A percentile compares a stretch with the other conserved stretches of the same genome.
Evolutionary conservation across 2,329 filamentous ascomycete genomes (phyloP).

Genomic region (Microdochium nivale): DNA sequence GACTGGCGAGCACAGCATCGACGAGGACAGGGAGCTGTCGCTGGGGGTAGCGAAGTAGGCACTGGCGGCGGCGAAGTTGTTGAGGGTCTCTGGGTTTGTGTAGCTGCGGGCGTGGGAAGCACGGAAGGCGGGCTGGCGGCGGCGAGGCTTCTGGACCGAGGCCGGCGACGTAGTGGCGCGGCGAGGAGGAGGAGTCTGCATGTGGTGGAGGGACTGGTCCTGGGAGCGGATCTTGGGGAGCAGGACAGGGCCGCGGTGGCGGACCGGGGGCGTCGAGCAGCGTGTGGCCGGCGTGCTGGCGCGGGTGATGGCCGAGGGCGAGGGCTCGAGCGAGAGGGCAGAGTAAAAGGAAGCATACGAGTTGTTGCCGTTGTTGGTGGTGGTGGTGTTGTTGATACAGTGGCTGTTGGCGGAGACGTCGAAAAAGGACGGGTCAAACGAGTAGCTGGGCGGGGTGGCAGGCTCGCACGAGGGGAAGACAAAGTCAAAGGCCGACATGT

Average conservation of each 20-base stretch:
- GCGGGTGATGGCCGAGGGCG: slow-evolving; percentile 55
- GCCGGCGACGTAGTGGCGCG: slow-evolving; percentile 46
- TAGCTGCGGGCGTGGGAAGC: slow-evolving; percentile 48
- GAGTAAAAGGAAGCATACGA: slow-evolving; percentile 63
- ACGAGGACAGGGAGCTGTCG: slow-evolving; percentile 26
- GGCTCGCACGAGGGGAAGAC: slow-evolving; percentile 45
- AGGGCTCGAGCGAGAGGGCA: slow-evolving; percentile 47
- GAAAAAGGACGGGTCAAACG: slow-evolving; percentile 48
- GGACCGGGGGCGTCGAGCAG: slow-evolving; percentile 58
- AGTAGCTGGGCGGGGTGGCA: slow-evolving; percentile 40
- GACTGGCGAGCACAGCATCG: slow-evolving; percentile 60
- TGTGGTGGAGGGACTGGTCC: slow-evolving; percentile 65
- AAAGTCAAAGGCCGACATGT: slow-evolving; percentile 51
- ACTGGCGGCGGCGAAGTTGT: slow-evolving; percentile 27
- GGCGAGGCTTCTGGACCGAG: slow-evolving; percentile 22
- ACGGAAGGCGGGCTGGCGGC: slow-evolving; percentile 24
- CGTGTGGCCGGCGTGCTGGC: slow-evolving; percentile 53
- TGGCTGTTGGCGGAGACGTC: slow-evolving; percentile 38
- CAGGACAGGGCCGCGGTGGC: slow-evolving; percentile 70
- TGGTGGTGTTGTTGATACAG: neutral
- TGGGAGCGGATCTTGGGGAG: slow-evolving; percentile 81
- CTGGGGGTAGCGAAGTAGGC: slow-evolving; percentile 27
- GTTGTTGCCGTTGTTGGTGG: slow-evolving; percentile 16
- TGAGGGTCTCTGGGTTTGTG: slow-evolving; percentile 50
- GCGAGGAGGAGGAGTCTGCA: slow-evolving; percentile 44